Conservation (phyloP, 1,139 yeast species). For the Taphrina populina region DNA sequence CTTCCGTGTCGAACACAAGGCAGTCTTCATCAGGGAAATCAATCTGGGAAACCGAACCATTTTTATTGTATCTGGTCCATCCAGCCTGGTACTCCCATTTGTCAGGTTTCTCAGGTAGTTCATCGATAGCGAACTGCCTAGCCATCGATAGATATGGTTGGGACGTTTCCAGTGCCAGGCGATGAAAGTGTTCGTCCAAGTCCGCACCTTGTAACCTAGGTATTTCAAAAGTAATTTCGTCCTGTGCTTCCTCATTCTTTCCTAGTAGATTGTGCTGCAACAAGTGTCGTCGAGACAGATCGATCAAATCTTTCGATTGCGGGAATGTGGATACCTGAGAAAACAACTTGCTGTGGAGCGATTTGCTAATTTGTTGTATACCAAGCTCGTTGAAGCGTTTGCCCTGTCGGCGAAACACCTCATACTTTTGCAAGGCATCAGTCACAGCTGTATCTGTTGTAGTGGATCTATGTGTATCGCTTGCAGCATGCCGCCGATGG, state of each 20-base stretch:
- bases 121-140: conserved; percentile 47
- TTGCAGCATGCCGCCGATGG: no score
- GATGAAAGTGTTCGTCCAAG: conserved; percentile 81
- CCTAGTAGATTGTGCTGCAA: conserved; percentile 67
- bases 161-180: conserved; percentile 60
- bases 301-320: conserved; percentile 49
- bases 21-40: conserved; percentile 65
- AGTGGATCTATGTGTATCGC: no score
- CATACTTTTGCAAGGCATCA: conserved; percentile 5
- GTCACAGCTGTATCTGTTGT: no score
- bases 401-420: conserved; percentile 1
- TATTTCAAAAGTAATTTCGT: conserved; percentile 61
- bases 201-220: conserved; percentile 70
- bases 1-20: conserved; percentile 87
- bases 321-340: conserved; percentile 45
- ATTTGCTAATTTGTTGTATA: conserved; percentile 65
- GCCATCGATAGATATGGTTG: conserved; percentile 62
- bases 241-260: conserved; percentile 65
- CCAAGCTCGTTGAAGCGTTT: conserved; percentile 50
- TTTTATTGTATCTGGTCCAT: conserved; percentile 66
- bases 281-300: conserved; percentile 63
- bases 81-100: conserved; percentile 65
- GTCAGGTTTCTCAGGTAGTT: conserved; percentile 54
- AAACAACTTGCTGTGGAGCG: conserved; percentile 62
- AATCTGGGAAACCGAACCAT: conserved; percentile 55